These are phyloP conservation scores for Coniochaeta hoffmannii DNA, from an alignment of 2,329 filamentous ascomycete species.

Conservation along the genomic window DNA sequence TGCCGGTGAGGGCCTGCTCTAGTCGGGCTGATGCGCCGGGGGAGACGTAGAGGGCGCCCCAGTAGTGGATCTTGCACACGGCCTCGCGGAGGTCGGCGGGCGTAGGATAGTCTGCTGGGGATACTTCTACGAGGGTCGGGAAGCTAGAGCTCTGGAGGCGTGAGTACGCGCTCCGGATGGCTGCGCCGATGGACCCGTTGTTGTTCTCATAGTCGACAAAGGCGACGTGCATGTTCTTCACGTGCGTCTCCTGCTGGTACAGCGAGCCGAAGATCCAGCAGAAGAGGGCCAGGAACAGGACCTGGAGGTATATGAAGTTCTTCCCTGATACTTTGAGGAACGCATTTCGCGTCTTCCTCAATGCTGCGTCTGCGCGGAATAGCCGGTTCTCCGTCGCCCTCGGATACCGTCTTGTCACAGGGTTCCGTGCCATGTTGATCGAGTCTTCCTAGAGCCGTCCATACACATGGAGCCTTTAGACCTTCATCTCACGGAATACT, in stretches of 20 bases:
- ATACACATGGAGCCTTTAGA: no score
- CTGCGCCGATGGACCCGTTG: conserved; percentile 22
- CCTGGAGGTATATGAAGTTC: conserved; percentile 25
- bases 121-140: conserved; percentile 20
- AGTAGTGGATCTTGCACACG: conserved; percentile 26
- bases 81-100: conserved; percentile 14
- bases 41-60: conserved; percentile 23
- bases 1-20: conserved; percentile 24
- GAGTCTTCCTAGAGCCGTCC: not conserved
- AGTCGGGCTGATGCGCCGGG: conserved; percentile 28
- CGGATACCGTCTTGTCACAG: conserved; percentile 3
- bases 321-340: conserved; percentile 15
- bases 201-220: conserved; percentile 29
- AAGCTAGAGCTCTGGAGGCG: conserved; percentile 19
- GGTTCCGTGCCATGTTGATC: not conserved
- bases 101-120: conserved; percentile 11
- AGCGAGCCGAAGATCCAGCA: conserved; percentile 28
- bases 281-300: conserved; percentile 27
- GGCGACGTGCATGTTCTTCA: conserved; percentile 24
- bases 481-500: no score
- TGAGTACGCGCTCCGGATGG: conserved; percentile 23
- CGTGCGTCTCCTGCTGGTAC: conserved; percentile 21
- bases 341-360: conserved; percentile 3
- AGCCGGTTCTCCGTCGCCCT: conserved; percentile 5
- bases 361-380: not conserved